Base-by-base conservation (phyloP, 1,284 basidiomycete species). In the Ustilago sp. region DNA sequence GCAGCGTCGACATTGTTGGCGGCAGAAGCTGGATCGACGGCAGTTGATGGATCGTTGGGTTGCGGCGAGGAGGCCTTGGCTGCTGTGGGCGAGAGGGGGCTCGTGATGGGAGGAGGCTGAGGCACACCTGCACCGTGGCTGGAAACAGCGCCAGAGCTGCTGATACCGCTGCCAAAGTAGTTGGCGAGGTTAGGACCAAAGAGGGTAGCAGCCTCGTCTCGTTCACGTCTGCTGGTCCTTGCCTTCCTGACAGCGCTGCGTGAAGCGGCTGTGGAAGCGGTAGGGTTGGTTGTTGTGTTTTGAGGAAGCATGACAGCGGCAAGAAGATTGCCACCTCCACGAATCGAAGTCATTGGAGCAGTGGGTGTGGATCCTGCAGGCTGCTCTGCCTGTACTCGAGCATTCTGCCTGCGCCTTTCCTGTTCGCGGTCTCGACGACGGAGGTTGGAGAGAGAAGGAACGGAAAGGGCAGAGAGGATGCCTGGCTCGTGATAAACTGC, bases 101-200 rank as follows among this genome's bases (percentile, higher is more conserved):
- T 67, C 28, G 64, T 32, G 45, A 67, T 34, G 11, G 59, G 39
- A n/a, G 61, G 48, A 13, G 68, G 61, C 15, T 63, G 68, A 19
- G 67, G 65, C 3, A 68, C 54, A 35, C 65, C 63, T 7, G 63
- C 50, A 12, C 68, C 68, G 15, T 63, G 54, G 35, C 65, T 66
- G 7, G 67, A 67, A n/a, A 80, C 74, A 34, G 79, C 68, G 19
- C 80, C 80, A 50, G 73, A 77, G 53, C 59, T 69, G 60, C 68
- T 74, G 53, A 69, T 69, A 23, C 79, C 79, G 59, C 71, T 77
- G 38, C 79, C 75, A 67, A 83, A 83, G 68, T 83, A 83, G 52
- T 79, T 77, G 19, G 80, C 79, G 3, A 83, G 64, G 41, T 76
- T 82, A 41, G 81, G 81, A 17, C 81, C 81, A 39, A 83, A 80